Conservation (phyloP, 306 rosid genomes). For the Vachellia pachyceras region DNA sequence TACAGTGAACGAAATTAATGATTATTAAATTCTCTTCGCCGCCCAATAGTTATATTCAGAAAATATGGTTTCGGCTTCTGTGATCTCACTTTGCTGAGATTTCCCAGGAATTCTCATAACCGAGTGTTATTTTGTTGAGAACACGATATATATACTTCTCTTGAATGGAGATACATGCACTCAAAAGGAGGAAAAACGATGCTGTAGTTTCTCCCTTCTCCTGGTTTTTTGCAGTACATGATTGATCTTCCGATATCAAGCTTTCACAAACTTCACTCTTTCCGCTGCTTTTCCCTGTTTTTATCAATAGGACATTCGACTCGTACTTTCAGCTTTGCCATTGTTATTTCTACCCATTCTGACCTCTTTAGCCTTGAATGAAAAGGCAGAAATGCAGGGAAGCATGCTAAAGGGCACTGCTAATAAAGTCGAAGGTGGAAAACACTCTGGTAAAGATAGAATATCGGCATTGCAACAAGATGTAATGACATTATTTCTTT, state of each 20-base stretch:
- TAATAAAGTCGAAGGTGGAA: constrained; percentile 50
- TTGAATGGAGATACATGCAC: neutral
- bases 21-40: constrained; percentile 30
- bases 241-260: constrained; percentile 9
- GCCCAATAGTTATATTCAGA: constrained; percentile 30
- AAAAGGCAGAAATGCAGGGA: constrained; percentile 67
- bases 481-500: constrained; percentile 43
- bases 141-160: constrained; percentile 26
- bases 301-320: constrained; percentile 9
- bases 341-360: constrained; percentile 17
- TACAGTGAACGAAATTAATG: constrained; percentile 39
- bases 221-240: neutral
- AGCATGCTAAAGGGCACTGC: constrained; percentile 60
- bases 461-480: constrained; percentile 84
- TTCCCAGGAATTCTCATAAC: constrained; percentile 34
- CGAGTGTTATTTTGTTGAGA: constrained; percentile 15
- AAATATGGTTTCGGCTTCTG: constrained; percentile 38
- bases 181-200: too few relatives aligned
- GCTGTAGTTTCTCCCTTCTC: neutral
- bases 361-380: constrained; percentile 46
- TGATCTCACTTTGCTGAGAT: constrained; percentile 17
- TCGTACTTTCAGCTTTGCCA: constrained; percentile 20
- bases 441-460: constrained; percentile 61
- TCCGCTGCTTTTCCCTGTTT: constrained; percentile 8
- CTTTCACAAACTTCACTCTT: constrained; percentile 21